Evolutionary conservation across 83 land plant species (phyloP).

Genomic region (Diphasiastrum complanatum): DNA sequence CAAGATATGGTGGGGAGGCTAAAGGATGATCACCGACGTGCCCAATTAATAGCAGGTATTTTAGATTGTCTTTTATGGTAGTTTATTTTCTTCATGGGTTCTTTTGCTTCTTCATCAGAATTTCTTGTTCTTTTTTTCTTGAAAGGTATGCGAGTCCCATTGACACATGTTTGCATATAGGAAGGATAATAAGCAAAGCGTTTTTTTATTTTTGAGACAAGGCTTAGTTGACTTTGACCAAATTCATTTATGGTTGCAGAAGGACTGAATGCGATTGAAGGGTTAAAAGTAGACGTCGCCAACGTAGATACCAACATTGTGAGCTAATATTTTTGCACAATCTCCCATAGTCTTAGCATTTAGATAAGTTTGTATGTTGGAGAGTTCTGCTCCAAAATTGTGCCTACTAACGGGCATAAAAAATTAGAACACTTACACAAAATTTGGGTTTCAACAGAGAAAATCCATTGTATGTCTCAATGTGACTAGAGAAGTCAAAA

Average conservation of each 20-base stretch:
- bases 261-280: slow-evolving; percentile 57
- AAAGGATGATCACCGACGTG: slow-evolving; percentile 64
- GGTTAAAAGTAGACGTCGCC: slow-evolving; percentile 48
- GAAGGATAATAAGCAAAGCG: no score
- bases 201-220: background rate
- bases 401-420: no score
- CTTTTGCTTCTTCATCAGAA: background rate
- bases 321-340: slow-evolving; percentile 11
- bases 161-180: no score
- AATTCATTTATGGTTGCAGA: slow-evolving; percentile 35
- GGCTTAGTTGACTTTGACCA: background rate
- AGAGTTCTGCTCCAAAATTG: background rate
- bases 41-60: slow-evolving; percentile 77
- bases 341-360: background rate
- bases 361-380: background rate
- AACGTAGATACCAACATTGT: slow-evolving; percentile 85
- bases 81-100: background rate
- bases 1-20: slow-evolving; percentile 66
- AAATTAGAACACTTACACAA: no score
- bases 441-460: no score
- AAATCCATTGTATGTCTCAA: no score
- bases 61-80: background rate
- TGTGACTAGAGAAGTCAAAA: no score
- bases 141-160: no score
- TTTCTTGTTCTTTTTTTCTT: background rate